Conservation (phyloP, 495 filamentous ascomycete species). For the Xylaria grammica region DNA sequence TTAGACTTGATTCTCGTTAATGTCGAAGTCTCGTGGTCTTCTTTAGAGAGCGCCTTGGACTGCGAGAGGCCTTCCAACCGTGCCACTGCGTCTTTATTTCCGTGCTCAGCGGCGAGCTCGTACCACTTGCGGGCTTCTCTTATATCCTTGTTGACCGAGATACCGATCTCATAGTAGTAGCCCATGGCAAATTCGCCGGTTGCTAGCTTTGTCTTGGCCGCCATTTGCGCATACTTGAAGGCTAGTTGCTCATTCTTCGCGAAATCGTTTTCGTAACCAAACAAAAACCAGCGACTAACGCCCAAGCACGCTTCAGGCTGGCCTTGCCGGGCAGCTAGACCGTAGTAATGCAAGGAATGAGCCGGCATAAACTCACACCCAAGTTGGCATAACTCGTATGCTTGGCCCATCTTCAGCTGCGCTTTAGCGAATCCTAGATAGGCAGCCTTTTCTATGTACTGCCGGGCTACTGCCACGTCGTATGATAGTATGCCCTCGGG, state of each 20-base stretch:
- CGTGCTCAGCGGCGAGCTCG: slow-evolving; percentile 83
- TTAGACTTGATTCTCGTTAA: slow-evolving; percentile 90
- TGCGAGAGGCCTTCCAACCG: slow-evolving; percentile 85
- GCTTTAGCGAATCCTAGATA: slow-evolving; percentile 97
- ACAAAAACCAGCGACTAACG: slow-evolving; percentile 98
- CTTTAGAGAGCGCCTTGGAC: slow-evolving; percentile 83
- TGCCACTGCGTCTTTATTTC: slow-evolving; percentile 85
- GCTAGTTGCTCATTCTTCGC: slow-evolving; percentile 94
- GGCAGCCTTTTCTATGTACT: slow-evolving; percentile 95
- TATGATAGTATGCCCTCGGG: slow-evolving; percentile 72
- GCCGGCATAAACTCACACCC: slow-evolving; percentile 95
- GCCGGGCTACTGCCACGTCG: slow-evolving; percentile 74
- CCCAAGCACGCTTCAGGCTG: slow-evolving; percentile 94
- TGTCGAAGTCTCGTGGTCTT: slow-evolving; percentile 91
- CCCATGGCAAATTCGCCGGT: slow-evolving; percentile 97
- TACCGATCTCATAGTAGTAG: slow-evolving; percentile 96
- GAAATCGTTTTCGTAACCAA: slow-evolving; percentile 88
- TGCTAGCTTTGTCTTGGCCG: slow-evolving; percentile 76
- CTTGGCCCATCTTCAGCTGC: slow-evolving; percentile 95
- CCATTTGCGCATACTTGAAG: slow-evolving; percentile 86
- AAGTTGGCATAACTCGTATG: slow-evolving; percentile 91
- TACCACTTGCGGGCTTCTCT: slow-evolving; percentile 90
- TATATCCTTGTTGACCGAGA: slow-evolving; percentile 80
- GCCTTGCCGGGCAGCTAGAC: slow-evolving; percentile 83
- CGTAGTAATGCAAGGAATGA: slow-evolving; percentile 93